Percentiles rank a stretch among this genome's conserved stretches.
These are phyloP conservation scores for Hypoxylon sp. DNA, from an alignment of 2,329 filamentous ascomycete genomes.

Conservation along the genomic window DNA sequence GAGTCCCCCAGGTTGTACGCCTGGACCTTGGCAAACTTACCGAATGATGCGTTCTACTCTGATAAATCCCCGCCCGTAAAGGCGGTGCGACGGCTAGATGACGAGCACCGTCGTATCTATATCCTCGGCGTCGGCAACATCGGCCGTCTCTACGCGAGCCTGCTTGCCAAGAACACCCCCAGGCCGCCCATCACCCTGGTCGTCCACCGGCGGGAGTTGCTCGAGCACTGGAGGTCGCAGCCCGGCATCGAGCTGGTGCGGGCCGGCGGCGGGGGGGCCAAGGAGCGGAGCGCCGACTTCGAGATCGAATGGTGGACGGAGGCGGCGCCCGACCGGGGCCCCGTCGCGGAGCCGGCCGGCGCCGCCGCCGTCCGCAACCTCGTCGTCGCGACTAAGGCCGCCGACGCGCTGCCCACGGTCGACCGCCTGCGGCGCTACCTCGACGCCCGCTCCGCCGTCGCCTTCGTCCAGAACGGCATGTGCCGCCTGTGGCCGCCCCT, in stretches of 20 bases:
- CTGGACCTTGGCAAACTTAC: slow-evolving; percentile 42
- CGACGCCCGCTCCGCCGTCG: slow-evolving; percentile 72
- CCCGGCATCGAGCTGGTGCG: slow-evolving; percentile 57
- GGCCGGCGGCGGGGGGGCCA: slow-evolving; percentile 43
- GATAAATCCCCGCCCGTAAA: neutral
- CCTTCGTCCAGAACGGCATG: slow-evolving; percentile 89
- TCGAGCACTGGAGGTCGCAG: slow-evolving; percentile 55
- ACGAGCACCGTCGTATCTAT: slow-evolving; percentile 64
- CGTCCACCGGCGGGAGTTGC: slow-evolving; percentile 67
- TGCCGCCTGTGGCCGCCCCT: slow-evolving; percentile 68
- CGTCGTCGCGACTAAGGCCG: slow-evolving; percentile 80
- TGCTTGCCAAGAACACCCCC: slow-evolving; percentile 65
- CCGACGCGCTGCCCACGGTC: slow-evolving; percentile 68
- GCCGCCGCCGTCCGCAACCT: slow-evolving; percentile 69
- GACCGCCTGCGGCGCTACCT: slow-evolving; percentile 68
- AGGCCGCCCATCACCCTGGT: slow-evolving; percentile 81
- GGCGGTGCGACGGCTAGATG: neutral
- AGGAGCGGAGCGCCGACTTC: slow-evolving; percentile 50
- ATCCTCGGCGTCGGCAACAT: slow-evolving; percentile 84
- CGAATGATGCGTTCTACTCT: neutral
- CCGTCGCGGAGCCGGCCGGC: slow-evolving; percentile 51
- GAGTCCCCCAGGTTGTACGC: slow-evolving; percentile 41
- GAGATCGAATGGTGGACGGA: slow-evolving; percentile 64
- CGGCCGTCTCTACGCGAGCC: slow-evolving; percentile 79
- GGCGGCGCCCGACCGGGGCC: slow-evolving; percentile 48